Conservation (phyloP, 176 grass and related monocot genomes). For the Alopecurus myosuroides region DNA sequence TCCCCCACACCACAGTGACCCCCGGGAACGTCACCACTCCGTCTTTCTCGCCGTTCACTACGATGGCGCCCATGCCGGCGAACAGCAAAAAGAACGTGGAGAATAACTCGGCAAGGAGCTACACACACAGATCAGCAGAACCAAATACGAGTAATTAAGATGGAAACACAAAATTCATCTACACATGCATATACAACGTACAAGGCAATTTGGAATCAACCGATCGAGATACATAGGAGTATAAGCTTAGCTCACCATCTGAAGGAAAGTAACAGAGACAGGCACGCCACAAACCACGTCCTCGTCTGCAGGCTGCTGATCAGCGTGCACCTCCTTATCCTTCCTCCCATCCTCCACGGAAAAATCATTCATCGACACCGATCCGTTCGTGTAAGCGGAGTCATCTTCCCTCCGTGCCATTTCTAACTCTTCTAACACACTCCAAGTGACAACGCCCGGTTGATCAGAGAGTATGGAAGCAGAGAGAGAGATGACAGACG, state of each 20-base stretch:
- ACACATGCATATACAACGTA: neutral
- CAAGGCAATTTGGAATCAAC: neutral
- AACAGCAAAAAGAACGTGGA: constrained; percentile 86
- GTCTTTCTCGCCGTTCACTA: constrained; percentile 36
- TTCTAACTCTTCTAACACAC: neutral
- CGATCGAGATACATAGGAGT: too few species aligned
- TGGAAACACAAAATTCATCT: neutral
- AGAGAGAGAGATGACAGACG: neutral
- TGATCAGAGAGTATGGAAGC: neutral
- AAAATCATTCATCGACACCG: constrained; percentile 27
- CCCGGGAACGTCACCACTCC: constrained; percentile 60
- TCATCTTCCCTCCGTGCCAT: constrained; percentile 41
- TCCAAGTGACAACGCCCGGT: neutral
- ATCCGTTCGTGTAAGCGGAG: constrained; percentile 34
- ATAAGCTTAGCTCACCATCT: constrained; percentile 19
- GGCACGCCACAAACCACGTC: constrained; percentile 12
- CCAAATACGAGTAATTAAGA: neutral
- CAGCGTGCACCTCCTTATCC: constrained; percentile 1
- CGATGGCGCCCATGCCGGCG: constrained; percentile 53
- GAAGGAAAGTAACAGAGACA: constrained; percentile 2
- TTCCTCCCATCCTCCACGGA: constrained; percentile 31
- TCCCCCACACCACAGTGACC: constrained; percentile 67
- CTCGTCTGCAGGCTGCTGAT: neutral
- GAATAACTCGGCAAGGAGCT: constrained; percentile 72
- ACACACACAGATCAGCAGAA: neutral